Evolutionary conservation across 192 early-diverging fungal genomes (phyloP), one percentile per base, ranked within the genome.

Genomic region (Gigaspora rosea): DNA sequence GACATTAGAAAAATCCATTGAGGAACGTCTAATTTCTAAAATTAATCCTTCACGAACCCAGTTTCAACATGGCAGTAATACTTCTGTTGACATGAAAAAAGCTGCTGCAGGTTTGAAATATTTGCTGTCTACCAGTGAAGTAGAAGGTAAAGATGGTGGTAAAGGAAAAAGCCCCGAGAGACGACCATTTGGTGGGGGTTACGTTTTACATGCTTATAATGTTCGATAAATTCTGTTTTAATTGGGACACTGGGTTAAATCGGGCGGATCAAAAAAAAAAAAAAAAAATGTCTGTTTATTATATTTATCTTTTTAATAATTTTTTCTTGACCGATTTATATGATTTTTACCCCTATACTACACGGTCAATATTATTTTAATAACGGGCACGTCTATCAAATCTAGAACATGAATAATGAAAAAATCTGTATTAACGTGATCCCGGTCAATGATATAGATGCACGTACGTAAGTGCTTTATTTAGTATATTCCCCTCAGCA

Each of bases 1-100:
- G 59, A 78, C 82, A 51, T 82, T 84, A 64, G 79, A 86, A 73
- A 83, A 84, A 67, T 81, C 82, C 70, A 84, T 86, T 13, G 85
- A 86, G 64, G 79, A 79, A 35, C 73, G 84, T 12, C 62, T 84
- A 4, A 76, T 48, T 59, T 84, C n/a, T 79, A 79, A 56, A 64
- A 77, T 51, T 82, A 80, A 32, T 36, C 76, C 61, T 20, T 4
- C 69, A 13, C 20, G 69, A 59, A 46, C 58, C 10, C 72, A 64
- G 12, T 63, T 66, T 41, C 47, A 20, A 15, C 73, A n/a, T 13
- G 7, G 12, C 22, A 9, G 20, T 69, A 69, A 51, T 48, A 16
- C 47, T 7, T 57, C 75, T 54, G 75, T 56, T 22, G 79, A 82
- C 59, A 70, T 71, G 36, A 78, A 79, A n/a, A 76, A 80, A 61